Conservation (phyloP, 352 stramenopile genomes). For the Elongisporangium anandrum region DNA sequence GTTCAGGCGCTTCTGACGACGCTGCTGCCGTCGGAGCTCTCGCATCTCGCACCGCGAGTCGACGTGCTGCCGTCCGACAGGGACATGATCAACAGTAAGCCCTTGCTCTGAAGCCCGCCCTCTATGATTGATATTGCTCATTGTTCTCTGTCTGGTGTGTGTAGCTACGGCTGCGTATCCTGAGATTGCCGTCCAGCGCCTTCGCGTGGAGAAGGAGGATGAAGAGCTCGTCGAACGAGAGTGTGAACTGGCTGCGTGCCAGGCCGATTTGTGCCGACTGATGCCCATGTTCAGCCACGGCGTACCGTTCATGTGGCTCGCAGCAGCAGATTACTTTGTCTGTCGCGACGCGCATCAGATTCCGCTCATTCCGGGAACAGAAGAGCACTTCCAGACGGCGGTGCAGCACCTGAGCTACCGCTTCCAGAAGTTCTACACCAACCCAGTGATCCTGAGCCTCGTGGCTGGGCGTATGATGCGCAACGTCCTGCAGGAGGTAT, state of each 20-base stretch:
- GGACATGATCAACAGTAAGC: conserved; percentile 80
- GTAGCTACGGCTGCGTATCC: conserved; percentile 20
- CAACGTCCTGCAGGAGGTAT: conserved; percentile 50
- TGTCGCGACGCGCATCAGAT: conserved; percentile 55
- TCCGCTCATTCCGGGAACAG: conserved; percentile 46
- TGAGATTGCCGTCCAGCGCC: conserved; percentile 56
- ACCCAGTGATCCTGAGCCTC: conserved; percentile 58
- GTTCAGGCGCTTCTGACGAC: conserved; percentile 55
- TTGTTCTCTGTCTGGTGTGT: too few relatives aligned
- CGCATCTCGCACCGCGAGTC: conserved; percentile 29
- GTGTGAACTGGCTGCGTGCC: conserved; percentile 41
- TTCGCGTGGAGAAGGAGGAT: conserved; percentile 41
- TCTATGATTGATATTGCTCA: too few relatives aligned
- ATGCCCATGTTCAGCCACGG: conserved; percentile 46
- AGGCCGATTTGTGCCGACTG: conserved; percentile 42
- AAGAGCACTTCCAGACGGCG: conserved; percentile 27
- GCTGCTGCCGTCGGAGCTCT: conserved; percentile 29
- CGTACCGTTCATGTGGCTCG: conserved; percentile 64
- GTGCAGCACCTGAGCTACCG: conserved; percentile 62
- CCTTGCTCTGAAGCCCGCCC: neutral
- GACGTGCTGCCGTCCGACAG: conserved; percentile 53
- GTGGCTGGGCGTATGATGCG: conserved; percentile 60
- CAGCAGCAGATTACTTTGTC: conserved; percentile 67
- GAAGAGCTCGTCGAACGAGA: conserved; percentile 44
- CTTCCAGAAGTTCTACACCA: conserved; percentile 82